Percentiles rank a stretch among this genome's conserved stretches.
Evolutionary conservation across 495 filamentous ascomycete species (phyloP).

Genomic region (Trichoderma asperelloides): DNA sequence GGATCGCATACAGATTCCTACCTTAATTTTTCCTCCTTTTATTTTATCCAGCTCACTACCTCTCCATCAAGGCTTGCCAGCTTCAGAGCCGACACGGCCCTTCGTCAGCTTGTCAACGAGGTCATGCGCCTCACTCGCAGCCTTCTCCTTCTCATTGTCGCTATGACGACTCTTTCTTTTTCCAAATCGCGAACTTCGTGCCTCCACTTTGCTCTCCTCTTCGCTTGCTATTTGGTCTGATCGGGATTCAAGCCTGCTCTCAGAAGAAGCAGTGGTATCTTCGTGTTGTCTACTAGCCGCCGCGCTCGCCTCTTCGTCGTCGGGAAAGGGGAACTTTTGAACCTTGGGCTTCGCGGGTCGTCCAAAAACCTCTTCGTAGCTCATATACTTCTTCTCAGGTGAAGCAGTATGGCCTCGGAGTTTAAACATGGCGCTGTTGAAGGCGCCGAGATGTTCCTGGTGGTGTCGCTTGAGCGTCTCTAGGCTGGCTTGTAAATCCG

Average conservation of each 20-base stretch:
- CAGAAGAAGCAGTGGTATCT: background rate
- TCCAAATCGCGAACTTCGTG: background rate
- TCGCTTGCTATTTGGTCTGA: background rate
- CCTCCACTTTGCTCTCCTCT: background rate
- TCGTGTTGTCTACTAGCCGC: background rate
- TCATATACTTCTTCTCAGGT: background rate
- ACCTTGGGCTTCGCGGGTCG: constrained; percentile 2
- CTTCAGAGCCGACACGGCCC: background rate
- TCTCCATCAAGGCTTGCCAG: background rate
- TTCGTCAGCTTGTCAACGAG: constrained; percentile 2
- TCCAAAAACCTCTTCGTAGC: constrained; percentile 3
- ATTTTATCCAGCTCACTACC: background rate
- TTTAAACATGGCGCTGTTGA: background rate
- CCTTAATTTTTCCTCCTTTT: background rate
- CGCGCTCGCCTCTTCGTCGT: background rate
- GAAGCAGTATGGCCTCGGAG: background rate
- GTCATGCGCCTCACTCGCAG: background rate
- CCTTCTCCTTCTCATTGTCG: background rate
- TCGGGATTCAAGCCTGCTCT: background rate
- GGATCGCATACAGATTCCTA: no score
- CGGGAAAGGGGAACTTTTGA: background rate
- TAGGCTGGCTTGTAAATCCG: background rate
- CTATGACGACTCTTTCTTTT: background rate
- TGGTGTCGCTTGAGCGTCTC: constrained; percentile 4
- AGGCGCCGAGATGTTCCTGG: constrained; percentile 6